Conservation (phyloP, 495 filamentous ascomycete genomes). For the Polyplosphaeria fusca region DNA sequence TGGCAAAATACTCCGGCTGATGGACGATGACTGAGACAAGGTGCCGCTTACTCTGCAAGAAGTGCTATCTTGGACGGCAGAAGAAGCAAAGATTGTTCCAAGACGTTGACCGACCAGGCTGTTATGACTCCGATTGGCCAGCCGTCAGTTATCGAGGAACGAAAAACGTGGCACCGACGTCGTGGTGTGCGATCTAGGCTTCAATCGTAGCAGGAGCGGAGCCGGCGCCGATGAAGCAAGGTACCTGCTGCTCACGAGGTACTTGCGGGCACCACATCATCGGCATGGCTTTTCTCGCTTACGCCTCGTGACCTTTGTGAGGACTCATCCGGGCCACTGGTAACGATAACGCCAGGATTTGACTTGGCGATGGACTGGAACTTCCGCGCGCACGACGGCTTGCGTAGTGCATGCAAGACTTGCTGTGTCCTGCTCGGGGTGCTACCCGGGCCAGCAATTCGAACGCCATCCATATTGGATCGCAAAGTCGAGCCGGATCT, state of each 20-base stretch:
- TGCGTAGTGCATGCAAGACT: not conserved
- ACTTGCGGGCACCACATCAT: not conserved
- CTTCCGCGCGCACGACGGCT: not conserved
- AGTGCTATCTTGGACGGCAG: not conserved
- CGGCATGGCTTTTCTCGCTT: not conserved
- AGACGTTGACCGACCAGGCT: not conserved
- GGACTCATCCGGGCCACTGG: not conserved
- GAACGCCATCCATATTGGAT: conserved; percentile 6
- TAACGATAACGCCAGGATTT: not conserved
- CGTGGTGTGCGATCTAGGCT: not conserved
- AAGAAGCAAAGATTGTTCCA: not conserved
- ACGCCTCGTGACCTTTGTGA: not conserved
- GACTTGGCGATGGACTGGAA: conserved; percentile 1
- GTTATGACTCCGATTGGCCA: not conserved
- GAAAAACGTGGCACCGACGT: conserved; percentile 1
- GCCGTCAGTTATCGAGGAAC: not conserved
- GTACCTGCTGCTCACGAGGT: not conserved
- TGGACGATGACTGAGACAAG: not conserved
- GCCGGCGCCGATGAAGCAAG: not conserved
- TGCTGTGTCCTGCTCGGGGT: not conserved
- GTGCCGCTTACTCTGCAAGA: not conserved
- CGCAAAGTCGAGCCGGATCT: not conserved
- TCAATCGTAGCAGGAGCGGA: not conserved
- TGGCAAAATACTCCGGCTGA: not conserved
- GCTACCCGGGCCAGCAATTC: not conserved